Percentiles rank a stretch among this genome's conserved stretches.
Conservation (phyloP, 495 filamentous ascomycete genomes). For the Hypoxylon perforatum region DNA sequence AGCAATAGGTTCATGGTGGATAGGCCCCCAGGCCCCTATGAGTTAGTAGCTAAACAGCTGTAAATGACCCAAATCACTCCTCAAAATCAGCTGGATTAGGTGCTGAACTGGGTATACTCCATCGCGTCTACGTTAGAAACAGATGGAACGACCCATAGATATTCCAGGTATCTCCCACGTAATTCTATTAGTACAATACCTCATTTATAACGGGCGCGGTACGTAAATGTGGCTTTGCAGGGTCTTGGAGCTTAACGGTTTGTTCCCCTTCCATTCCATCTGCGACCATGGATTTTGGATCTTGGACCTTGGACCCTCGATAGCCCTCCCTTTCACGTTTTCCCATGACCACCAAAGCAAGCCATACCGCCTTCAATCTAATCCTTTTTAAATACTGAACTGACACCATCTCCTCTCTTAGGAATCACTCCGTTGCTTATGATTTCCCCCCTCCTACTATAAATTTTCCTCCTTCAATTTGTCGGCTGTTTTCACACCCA, state of each 20-base stretch:
- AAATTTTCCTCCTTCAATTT: constrained; percentile 10
- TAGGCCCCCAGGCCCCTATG: too few relatives aligned
- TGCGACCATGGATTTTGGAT: constrained; percentile 11
- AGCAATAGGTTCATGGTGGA: too few relatives aligned
- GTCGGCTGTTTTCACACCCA: constrained; percentile 10
- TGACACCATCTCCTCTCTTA: constrained; percentile 21
- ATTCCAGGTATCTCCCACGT: neutral
- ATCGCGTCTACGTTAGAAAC: too few relatives aligned
- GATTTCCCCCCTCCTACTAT: neutral
- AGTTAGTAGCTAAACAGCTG: too few relatives aligned
- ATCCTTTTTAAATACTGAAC: constrained; percentile 5
- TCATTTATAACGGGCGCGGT: neutral
- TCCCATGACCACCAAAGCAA: constrained; percentile 14
- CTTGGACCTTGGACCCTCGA: constrained; percentile 26
- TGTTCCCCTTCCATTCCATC: constrained; percentile 31
- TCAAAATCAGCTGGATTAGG: too few relatives aligned
- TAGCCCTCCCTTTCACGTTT: constrained; percentile 37
- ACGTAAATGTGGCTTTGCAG: constrained; percentile 29
- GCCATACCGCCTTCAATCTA: constrained; percentile 31
- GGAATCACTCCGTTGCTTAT: constrained; percentile 5
- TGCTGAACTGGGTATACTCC: too few relatives aligned
- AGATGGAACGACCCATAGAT: neutral
- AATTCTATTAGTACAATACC: neutral
- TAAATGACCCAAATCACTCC: too few relatives aligned
- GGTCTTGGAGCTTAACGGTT: constrained; percentile 27